Evolutionary conservation across 768 basidiomycete species (phyloP).

Genomic region (Porpolomopsis calyptriformis): DNA sequence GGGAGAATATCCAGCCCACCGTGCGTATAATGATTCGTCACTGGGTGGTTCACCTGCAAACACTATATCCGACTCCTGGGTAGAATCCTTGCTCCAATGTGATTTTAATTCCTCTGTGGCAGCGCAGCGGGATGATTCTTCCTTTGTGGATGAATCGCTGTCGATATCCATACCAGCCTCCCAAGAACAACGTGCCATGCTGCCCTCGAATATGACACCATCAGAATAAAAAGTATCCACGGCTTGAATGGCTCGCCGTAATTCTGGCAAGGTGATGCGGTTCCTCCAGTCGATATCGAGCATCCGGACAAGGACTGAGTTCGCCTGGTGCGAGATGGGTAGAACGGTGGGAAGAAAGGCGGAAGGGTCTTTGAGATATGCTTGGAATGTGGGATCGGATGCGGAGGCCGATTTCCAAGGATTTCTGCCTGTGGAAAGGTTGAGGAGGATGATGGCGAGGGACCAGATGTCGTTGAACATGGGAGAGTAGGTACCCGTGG

Average conservation of each 20-base stretch:
- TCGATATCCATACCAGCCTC: conserved; percentile 64
- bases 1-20: conserved; percentile 34
- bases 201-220: conserved; percentile 71
- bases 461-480: conserved; percentile 94
- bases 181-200: conserved; percentile 70
- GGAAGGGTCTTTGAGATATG: conserved; percentile 65
- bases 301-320: conserved; percentile 63
- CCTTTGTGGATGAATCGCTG: conserved; percentile 37
- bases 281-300: conserved; percentile 60
- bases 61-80: conserved; percentile 30
- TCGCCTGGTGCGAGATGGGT: conserved; percentile 66
- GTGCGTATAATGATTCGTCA: conserved; percentile 29
- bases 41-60: conserved; percentile 30
- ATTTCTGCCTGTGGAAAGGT: conserved; percentile 88
- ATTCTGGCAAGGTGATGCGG: conserved; percentile 39
- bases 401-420: conserved; percentile 87
- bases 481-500: conserved; percentile 67
- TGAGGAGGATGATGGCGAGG: conserved; percentile 90
- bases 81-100: conserved; percentile 50
- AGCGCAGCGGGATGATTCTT: conserved; percentile 30
- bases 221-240: conserved; percentile 60
- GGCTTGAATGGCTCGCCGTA: conserved; percentile 46
- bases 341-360: conserved; percentile 80
- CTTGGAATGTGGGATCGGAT: conserved; percentile 81
- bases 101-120: conserved; percentile 34